Evolutionary conservation across 2,329 filamentous ascomycete genomes (phyloP).

Genomic region (Cordyceps javanica): DNA sequence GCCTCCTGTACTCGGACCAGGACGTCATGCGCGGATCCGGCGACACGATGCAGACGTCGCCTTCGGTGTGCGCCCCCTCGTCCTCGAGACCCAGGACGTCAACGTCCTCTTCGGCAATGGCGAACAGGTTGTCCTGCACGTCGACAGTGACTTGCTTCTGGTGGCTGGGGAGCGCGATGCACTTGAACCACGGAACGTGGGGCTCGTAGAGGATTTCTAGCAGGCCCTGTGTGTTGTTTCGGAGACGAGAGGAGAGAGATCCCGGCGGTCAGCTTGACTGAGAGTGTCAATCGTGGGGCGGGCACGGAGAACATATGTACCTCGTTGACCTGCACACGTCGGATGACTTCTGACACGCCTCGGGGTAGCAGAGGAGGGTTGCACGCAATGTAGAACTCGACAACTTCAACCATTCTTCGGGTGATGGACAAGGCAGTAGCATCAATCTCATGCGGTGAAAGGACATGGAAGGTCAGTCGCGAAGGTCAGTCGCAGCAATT

Average conservation of each 20-base stretch:
- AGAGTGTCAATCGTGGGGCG: not conserved
- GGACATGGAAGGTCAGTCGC: no score
- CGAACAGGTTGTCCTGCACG: conserved; percentile 4
- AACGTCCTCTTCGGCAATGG: conserved; percentile 8
- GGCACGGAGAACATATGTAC: not conserved
- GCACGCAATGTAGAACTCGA: conserved; percentile 8
- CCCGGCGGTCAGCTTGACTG: no score
- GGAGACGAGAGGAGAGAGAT: not conserved
- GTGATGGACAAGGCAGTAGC: not conserved
- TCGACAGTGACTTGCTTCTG: not conserved
- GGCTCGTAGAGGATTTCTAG: conserved; percentile 9
- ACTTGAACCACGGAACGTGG: conserved; percentile 3
- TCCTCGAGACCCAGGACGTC: not conserved
- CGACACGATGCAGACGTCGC: not conserved
- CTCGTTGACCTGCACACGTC: conserved; percentile 1
- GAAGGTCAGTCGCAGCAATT: not conserved
- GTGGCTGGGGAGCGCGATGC: not conserved
- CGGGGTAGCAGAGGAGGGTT: conserved; percentile 4
- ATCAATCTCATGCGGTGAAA: not conserved
- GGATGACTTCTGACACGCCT: conserved; percentile 9
- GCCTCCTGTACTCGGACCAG: not conserved
- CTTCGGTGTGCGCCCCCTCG: not conserved
- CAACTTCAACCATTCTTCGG: not conserved
- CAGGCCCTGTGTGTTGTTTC: not conserved
- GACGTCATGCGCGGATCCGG: not conserved